A percentile compares a stretch with the other conserved stretches of the same genome.
Evolutionary conservation across 2,329 filamentous ascomycete genomes (phyloP).

Genomic region (Claviceps sp.): DNA sequence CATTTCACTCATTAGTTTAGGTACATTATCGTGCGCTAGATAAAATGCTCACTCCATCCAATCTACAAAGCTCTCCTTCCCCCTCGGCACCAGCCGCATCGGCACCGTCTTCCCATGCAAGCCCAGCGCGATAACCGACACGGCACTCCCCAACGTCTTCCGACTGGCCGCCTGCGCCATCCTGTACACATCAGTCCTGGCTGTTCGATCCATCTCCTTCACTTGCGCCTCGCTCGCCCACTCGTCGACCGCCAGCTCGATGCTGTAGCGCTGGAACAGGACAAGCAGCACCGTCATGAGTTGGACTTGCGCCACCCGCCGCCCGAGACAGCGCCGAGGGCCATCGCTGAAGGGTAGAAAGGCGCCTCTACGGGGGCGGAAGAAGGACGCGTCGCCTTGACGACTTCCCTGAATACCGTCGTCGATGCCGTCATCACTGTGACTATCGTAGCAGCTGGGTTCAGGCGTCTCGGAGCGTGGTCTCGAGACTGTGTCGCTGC

Average conservation of each 20-base stretch:
- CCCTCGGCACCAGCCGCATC: conserved; percentile 54
- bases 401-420: conserved; percentile 16
- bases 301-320: conserved; percentile 46
- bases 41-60: conserved; percentile 15
- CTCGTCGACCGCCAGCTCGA: conserved; percentile 57
- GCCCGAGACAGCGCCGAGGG: conserved; percentile 41
- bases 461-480: not conserved
- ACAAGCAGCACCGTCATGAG: conserved; percentile 41
- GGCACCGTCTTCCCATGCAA: conserved; percentile 49
- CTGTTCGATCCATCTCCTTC: conserved; percentile 29
- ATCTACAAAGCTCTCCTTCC: conserved; percentile 52
- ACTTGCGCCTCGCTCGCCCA: conserved; percentile 43
- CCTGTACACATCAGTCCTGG: conserved; percentile 41
- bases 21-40: not conserved
- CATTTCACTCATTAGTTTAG: too few relatives aligned
- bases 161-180: conserved; percentile 44
- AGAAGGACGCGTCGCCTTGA: conserved; percentile 47
- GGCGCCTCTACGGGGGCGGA: conserved; percentile 40
- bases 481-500: not conserved
- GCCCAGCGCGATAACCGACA: conserved; percentile 58
- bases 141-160: conserved; percentile 38
- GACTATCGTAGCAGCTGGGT: conserved; percentile 9
- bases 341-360: conserved; percentile 48
- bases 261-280: conserved; percentile 44
- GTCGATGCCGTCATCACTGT: conserved; percentile 37